Evolutionary conservation across 2,329 filamentous ascomycete species (phyloP).

Genomic region (Ceratocystis destructans): DNA sequence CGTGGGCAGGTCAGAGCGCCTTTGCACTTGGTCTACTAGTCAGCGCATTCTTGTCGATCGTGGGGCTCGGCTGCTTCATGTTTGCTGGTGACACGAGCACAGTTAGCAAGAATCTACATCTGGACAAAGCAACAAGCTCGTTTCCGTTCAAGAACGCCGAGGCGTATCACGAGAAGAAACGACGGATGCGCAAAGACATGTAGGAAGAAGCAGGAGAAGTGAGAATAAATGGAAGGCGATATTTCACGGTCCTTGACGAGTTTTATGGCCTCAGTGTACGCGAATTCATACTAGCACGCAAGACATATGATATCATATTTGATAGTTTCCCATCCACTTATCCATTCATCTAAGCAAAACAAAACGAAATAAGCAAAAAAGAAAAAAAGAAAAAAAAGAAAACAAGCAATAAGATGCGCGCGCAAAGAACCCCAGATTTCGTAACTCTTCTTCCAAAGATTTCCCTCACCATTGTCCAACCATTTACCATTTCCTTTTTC

Average conservation of each 20-base stretch:
- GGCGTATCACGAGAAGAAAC: conserved; percentile 30
- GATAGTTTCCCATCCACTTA: too few relatives aligned
- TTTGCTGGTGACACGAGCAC: conserved; percentile 30
- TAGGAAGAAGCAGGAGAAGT: not conserved
- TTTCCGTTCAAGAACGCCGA: conserved; percentile 29
- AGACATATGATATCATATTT: too few relatives aligned
- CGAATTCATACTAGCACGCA: not conserved
- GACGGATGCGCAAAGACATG: conserved; percentile 24
- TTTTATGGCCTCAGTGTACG: too few relatives aligned
- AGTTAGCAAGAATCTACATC: conserved; percentile 27
- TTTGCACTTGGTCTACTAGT: conserved; percentile 48
- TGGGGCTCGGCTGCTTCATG: conserved; percentile 33
- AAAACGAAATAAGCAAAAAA: too few relatives aligned
- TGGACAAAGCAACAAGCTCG: conserved; percentile 30
- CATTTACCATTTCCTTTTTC: not conserved
- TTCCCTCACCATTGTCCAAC: not conserved
- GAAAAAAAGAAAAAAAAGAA: too few relatives aligned
- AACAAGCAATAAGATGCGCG: too few relatives aligned
- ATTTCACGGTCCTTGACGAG: not conserved
- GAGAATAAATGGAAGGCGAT: too few relatives aligned
- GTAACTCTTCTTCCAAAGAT: not conserved
- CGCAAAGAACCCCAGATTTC: too few relatives aligned
- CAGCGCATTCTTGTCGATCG: conserved; percentile 41
- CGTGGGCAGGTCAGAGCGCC: conserved; percentile 39
- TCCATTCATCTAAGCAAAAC: too few relatives aligned